These are phyloP conservation scores for Pichia sp. DNA, from an alignment of 1,139 yeast genomes.

Conservation along the genomic window DNA sequence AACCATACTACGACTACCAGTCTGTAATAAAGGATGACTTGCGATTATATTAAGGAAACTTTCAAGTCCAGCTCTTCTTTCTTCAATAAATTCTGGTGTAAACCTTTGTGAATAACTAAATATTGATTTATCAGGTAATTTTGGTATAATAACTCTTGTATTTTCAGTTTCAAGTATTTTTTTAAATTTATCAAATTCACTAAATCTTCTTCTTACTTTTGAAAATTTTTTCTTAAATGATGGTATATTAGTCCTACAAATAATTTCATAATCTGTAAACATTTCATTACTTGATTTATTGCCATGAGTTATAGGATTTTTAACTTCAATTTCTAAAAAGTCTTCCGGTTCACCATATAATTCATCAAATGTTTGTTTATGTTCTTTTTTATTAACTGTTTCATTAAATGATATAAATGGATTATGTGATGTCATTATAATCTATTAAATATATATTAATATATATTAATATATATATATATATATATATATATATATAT, in stretches of 20 bases:
- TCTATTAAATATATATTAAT: too few species aligned
- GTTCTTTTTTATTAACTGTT: constrained; percentile 20
- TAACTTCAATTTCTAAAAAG: constrained; percentile 83
- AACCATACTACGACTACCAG: constrained; percentile 76
- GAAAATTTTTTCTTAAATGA: constrained; percentile 65
- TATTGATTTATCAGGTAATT: constrained; percentile 77
- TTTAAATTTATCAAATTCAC: constrained; percentile 81
- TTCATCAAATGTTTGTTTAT: constrained; percentile 66
- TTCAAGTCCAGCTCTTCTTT: constrained; percentile 77
- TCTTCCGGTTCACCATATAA: constrained; percentile 93
- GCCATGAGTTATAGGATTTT: constrained; percentile 77
- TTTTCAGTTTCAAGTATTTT: constrained; percentile 51
- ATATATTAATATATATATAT: too few species aligned
- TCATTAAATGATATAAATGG: constrained; percentile 29
- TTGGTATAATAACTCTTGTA: constrained; percentile 68
- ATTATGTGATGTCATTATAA: constrained; percentile 13
- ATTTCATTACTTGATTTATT: constrained; percentile 35
- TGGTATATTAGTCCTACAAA: constrained; percentile 83
- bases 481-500: too few species aligned
- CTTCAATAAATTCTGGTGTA: constrained; percentile 77
- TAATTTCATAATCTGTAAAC: constrained; percentile 86
- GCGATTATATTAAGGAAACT: constrained; percentile 74
- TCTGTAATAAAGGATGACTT: constrained; percentile 89
- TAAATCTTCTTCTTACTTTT: constrained; percentile 76
- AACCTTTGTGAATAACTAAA: constrained; percentile 61